Evolutionary conservation across 495 filamentous ascomycete species (phyloP).

Genomic region (Penicillium manginii): DNA sequence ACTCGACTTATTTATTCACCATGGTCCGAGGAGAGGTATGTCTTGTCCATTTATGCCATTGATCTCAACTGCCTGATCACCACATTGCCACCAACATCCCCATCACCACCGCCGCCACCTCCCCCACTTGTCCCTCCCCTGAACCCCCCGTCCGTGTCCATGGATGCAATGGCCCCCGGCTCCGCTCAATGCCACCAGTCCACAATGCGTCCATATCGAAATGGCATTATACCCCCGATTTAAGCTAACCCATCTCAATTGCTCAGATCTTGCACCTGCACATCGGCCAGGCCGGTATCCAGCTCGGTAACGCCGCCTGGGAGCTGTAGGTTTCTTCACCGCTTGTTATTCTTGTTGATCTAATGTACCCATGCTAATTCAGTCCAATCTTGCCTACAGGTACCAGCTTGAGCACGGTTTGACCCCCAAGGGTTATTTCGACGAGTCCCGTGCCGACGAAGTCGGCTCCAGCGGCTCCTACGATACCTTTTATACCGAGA

Average conservation of each 20-base stretch:
- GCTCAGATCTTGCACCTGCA: conserved; percentile 83
- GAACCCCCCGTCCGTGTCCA: not conserved
- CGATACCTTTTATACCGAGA: conserved; percentile 93
- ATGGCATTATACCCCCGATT: too few relatives aligned
- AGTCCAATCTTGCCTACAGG: conserved; percentile 41
- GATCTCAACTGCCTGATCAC: not conserved
- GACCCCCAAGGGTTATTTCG: conserved; percentile 70
- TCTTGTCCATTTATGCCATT: not conserved
- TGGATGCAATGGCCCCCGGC: not conserved
- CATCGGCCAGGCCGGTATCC: conserved; percentile 89
- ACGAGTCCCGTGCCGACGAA: conserved; percentile 63
- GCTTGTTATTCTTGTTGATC: conserved; percentile 18
- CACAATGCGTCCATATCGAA: not conserved
- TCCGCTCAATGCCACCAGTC: not conserved
- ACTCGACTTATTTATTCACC: not conserved
- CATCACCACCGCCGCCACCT: not conserved
- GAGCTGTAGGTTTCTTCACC: conserved; percentile 77
- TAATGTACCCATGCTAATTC: not conserved
- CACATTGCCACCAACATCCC: not conserved
- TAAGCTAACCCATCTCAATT: conserved; percentile 11
- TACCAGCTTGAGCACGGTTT: conserved; percentile 93
- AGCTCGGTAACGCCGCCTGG: conserved; percentile 94
- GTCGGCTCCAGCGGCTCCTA: conserved; percentile 68
- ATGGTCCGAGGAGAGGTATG: conserved; percentile 8
- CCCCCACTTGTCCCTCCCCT: conserved; percentile 4